Evolutionary conservation across 768 basidiomycete genomes (phyloP).

Genomic region (Tubosaeta brunneosetosa): DNA sequence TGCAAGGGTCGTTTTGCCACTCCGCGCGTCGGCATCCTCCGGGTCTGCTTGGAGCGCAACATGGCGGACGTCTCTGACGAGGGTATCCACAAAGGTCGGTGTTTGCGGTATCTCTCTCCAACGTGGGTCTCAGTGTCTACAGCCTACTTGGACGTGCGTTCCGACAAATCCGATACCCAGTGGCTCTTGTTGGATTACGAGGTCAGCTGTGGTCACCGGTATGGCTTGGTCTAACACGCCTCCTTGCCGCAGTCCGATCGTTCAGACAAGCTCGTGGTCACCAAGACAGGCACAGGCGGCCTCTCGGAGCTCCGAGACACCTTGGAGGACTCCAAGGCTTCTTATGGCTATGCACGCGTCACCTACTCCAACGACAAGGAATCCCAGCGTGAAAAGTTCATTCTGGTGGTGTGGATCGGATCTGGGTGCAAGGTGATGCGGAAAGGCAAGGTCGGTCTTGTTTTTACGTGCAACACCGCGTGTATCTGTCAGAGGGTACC

Average conservation of each 20-base stretch:
- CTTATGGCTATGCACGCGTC: conserved; percentile 81
- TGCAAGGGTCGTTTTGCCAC: neutral
- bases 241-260: conserved; percentile 48
- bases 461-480: conserved; percentile 16
- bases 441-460: conserved; percentile 69
- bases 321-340: conserved; percentile 70
- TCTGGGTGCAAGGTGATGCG: conserved; percentile 83
- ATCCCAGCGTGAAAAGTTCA: conserved; percentile 84
- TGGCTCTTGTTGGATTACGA: conserved; percentile 92
- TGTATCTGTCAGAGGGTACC: conserved; percentile 14
- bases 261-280: conserved; percentile 76
- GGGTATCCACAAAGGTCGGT: conserved; percentile 66
- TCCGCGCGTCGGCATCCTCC: conserved; percentile 27
- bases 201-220: conserved; percentile 34
- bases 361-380: conserved; percentile 85
- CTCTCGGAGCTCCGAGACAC: conserved; percentile 69
- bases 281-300: conserved; percentile 75
- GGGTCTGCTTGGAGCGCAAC: conserved; percentile 7
- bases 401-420: conserved; percentile 82
- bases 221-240: conserved; percentile 14
- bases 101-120: conserved; percentile 1
- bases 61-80: conserved; percentile 83
- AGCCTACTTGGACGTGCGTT: conserved; percentile 88
- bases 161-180: conserved; percentile 80
- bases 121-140: conserved; percentile 17